These are phyloP conservation scores for Aspergillus sp. DNA, from an alignment of 2,329 filamentous ascomycete species.

Conservation along the genomic window DNA sequence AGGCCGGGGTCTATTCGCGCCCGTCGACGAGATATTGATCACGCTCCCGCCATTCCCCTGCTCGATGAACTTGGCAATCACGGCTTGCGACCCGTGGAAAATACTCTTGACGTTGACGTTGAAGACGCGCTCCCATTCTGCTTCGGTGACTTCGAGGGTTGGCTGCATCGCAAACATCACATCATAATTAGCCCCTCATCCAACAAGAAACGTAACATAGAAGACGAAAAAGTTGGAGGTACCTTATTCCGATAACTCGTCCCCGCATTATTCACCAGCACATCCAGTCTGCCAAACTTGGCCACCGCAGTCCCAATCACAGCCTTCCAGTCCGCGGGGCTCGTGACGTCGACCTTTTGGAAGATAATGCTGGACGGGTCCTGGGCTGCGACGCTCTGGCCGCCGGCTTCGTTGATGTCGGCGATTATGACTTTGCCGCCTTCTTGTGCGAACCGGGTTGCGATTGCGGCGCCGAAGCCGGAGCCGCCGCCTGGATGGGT, in stretches of 20 bases:
- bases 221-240: not conserved
- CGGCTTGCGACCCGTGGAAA: slow-evolving; percentile 34
- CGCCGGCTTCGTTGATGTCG: slow-evolving; percentile 41
- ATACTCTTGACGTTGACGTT: slow-evolving; percentile 47
- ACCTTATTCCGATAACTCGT: slow-evolving; percentile 43
- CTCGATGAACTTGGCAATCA: slow-evolving; percentile 38
- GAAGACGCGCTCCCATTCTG: slow-evolving; percentile 46
- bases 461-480: slow-evolving; percentile 45
- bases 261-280: slow-evolving; percentile 51
- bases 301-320: slow-evolving; percentile 31
- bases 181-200: no score
- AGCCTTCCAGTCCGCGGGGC: slow-evolving; percentile 32
- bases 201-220: not conserved
- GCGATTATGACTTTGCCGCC: slow-evolving; percentile 44
- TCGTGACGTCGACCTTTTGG: slow-evolving; percentile 38
- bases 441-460: slow-evolving; percentile 40
- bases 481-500: slow-evolving; percentile 37
- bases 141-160: slow-evolving; percentile 42
- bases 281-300: slow-evolving; percentile 39
- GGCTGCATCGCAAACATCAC: slow-evolving; percentile 25
- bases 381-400: slow-evolving; percentile 31
- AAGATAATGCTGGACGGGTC: slow-evolving; percentile 31
- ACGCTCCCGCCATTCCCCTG: slow-evolving; percentile 43
- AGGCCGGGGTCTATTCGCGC: slow-evolving; percentile 42
- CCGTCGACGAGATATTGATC: slow-evolving; percentile 47